Conservation (phyloP, 164 flowering plant species). For the Sextonia rubra region DNA sequence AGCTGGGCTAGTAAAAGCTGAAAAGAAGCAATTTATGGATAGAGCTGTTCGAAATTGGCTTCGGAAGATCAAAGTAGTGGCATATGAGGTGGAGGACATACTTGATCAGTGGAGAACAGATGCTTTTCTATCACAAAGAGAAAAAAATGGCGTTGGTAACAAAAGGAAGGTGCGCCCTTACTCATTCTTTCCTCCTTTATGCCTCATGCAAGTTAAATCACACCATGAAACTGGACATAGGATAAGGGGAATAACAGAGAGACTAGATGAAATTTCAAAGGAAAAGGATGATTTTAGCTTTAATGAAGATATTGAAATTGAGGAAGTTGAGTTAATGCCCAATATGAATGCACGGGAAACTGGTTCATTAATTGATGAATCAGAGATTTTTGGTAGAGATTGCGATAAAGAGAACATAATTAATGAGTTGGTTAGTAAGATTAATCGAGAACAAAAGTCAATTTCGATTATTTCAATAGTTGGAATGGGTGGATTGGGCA, state of each 20-base stretch:
- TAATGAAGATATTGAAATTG: not conserved
- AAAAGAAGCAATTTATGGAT: too few relatives aligned
- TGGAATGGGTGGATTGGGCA: conserved; percentile 6
- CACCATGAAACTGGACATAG: not conserved
- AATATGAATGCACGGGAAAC: not conserved
- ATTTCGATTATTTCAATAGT: not conserved
- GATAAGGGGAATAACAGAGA: not conserved
- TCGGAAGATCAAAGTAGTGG: too few relatives aligned
- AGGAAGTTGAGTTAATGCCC: not conserved
- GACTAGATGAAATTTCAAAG: not conserved
- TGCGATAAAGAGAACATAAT: not conserved
- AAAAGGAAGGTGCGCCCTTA: too few relatives aligned
- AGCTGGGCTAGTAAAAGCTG: too few relatives aligned
- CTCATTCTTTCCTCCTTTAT: too few relatives aligned
- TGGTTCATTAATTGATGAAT: not conserved
- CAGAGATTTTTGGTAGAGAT: not conserved
- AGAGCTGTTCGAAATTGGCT: too few relatives aligned
- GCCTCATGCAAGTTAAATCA: not conserved
- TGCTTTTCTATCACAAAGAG: too few relatives aligned
- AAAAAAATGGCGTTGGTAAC: too few relatives aligned
- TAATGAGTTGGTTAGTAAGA: not conserved
- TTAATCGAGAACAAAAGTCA: not conserved
- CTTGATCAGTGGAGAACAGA: too few relatives aligned
- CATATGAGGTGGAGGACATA: too few relatives aligned
- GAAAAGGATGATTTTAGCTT: not conserved